phyloP scores from a whole-genome alignment of 1,139 yeast species.

The Geotrichum australiense region DNA sequence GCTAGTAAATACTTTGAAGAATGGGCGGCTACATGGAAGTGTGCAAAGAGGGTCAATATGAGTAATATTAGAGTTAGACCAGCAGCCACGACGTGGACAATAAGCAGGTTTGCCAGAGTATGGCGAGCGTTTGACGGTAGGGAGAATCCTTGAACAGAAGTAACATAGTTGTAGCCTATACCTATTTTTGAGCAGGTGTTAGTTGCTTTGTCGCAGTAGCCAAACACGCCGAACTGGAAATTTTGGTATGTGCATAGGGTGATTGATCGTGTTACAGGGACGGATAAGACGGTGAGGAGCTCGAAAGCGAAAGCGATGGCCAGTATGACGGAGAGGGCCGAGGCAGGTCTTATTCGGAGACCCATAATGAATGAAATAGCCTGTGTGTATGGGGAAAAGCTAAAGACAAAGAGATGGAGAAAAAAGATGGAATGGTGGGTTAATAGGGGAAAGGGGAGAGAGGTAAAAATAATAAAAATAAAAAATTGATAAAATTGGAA shows the following conservation, averaged over 20 bases:
- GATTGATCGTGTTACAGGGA: conserved; percentile 50
- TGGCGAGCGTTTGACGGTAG: conserved; percentile 55
- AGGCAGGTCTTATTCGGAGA: conserved; percentile 34
- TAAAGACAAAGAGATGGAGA: neutral
- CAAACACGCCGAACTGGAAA: conserved; percentile 77
- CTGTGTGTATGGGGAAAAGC: neutral
- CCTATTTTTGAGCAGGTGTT: conserved; percentile 45
- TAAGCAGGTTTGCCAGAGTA: conserved; percentile 60
- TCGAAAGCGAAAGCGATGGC: conserved; percentile 49
- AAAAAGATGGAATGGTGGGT: conserved; percentile 2
- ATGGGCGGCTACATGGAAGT: conserved; percentile 35
- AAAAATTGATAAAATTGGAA: no score
- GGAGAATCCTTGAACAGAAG: conserved; percentile 39
- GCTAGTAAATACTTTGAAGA: conserved; percentile 36
- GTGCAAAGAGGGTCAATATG: conserved; percentile 36
- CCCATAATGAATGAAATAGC: conserved; percentile 26
- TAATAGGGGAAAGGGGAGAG: no score
- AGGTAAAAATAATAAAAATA: no score
- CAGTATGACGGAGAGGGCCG: conserved; percentile 38
- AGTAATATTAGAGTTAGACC: conserved; percentile 58
- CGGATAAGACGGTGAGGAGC: conserved; percentile 51
- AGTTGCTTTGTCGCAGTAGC: conserved; percentile 50
- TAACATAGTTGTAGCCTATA: conserved; percentile 42
- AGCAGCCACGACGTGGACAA: conserved; percentile 77
- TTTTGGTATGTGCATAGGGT: conserved; percentile 46